Evolutionary conservation across 106 monocot genomes (phyloP), one percentile per base, ranked within the genome.

Genomic region (Iris macrosiphon): DNA sequence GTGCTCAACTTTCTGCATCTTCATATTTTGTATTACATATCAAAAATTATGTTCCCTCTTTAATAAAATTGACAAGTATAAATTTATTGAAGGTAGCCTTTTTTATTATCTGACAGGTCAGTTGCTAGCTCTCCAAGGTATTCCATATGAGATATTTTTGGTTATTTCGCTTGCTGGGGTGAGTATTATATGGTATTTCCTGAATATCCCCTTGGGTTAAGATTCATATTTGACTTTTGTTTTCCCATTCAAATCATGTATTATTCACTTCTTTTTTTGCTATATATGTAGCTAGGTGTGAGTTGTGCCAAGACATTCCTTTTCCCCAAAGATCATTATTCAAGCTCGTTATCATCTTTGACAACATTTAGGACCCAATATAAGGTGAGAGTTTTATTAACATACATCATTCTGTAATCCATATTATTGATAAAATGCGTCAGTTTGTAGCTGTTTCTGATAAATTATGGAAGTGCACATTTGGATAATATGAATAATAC

Each of bases 51-150:
- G n/a, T n/a, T n/a, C n/a, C n/a, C n/a, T n/a, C n/a, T n/a, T n/a
- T n/a, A n/a, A n/a, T n/a, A n/a, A n/a, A n/a, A n/a, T n/a, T n/a
- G n/a, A n/a, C n/a, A n/a, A n/a, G n/a, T n/a, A n/a, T n/a, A n/a
- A n/a, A n/a, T n/a, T n/a, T n/a, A n/a, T n/a, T n/a, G n/a, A n/a
- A n/a, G n/a, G n/a, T n/a, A n/a, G n/a, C n/a, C n/a, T 44, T 19
- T 44, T 44, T 44, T 10, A 44, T 44, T 4, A 44, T 25, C n/a
- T 76, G 45, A 55, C 70, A 76, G 76, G 76, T 59, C 70, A 76
- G 53, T 46, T 70, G 18, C 60, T 76, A 23, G 69, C 52, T 29
- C 31, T 70, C 53, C 7, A 45, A 40, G 70, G 50, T 33, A 47
- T 32, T 60, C 37, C 70, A 4, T 76, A 76, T 32, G 31, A 53